Percentiles rank a stretch among this genome's conserved stretches.
Conservation (phyloP, 495 filamentous ascomycete genomes). For the Talaromyces liani region DNA sequence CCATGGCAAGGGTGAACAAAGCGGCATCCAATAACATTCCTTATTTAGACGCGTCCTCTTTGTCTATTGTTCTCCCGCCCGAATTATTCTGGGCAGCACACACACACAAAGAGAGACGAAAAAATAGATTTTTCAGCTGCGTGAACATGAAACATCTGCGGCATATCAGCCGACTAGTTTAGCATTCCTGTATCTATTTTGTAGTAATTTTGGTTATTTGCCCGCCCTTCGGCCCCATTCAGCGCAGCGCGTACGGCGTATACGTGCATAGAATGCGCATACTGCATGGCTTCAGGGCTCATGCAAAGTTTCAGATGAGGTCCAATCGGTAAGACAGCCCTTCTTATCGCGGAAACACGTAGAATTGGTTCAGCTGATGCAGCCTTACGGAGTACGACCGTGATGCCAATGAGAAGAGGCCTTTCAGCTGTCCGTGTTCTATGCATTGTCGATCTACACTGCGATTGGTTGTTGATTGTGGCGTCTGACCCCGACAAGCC, state of each 20-base stretch:
- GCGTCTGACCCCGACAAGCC: neutral
- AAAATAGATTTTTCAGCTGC: neutral
- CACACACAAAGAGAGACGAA: neutral
- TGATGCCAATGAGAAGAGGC: neutral
- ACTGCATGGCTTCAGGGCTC: neutral
- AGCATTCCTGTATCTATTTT: neutral
- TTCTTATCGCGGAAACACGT: neutral
- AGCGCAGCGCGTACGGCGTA: neutral
- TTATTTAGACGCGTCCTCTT: neutral
- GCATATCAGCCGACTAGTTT: neutral
- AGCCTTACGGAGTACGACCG: neutral
- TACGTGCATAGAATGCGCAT: neutral
- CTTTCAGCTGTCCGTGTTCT: neutral
- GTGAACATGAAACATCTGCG: neutral
- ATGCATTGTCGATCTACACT: neutral
- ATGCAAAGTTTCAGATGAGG: neutral
- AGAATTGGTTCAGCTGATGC: neutral
- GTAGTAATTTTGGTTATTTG: neutral
- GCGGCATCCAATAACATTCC: neutral
- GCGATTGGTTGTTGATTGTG: neutral
- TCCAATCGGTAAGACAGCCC: neutral
- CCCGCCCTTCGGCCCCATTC: neutral
- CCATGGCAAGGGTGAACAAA: neutral
- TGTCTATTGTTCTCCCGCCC: neutral
- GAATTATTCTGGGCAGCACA: neutral